Conservation (phyloP, 768 basidiomycete genomes). For the Exsudoporus frostii region DNA sequence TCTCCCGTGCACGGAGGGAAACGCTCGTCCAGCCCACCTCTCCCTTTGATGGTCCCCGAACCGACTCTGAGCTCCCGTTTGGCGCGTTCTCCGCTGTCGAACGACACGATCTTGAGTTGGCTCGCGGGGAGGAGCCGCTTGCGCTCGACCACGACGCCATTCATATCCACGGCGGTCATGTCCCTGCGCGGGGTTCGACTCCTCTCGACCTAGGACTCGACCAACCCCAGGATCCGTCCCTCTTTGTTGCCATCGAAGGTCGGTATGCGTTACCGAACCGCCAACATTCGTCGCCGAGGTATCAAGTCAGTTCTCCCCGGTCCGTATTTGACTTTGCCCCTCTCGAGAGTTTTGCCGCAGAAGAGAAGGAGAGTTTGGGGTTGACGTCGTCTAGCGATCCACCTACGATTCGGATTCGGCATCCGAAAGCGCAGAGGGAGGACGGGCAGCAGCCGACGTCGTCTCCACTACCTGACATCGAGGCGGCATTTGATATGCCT, state of each 20-base stretch:
- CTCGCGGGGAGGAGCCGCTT: slow-evolving; percentile 31
- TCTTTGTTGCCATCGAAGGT: slow-evolving; percentile 33
- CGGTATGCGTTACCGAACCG: slow-evolving; percentile 27
- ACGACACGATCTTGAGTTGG: slow-evolving; percentile 44
- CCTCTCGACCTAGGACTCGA: slow-evolving; percentile 37
- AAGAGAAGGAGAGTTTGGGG: slow-evolving; percentile 66
- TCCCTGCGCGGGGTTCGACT: neutral
- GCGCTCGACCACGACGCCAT: slow-evolving; percentile 9
- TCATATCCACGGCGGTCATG: slow-evolving; percentile 11
- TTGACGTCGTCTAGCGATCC: slow-evolving; percentile 43
- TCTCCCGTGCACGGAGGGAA: slow-evolving; percentile 67
- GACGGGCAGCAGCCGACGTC: slow-evolving; percentile 3
- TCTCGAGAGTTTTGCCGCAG: slow-evolving; percentile 75
- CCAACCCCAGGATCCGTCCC: slow-evolving; percentile 47
- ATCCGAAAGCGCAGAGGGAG: slow-evolving; percentile 10
- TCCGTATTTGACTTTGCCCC: slow-evolving; percentile 67
- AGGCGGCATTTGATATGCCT: slow-evolving; percentile 10
- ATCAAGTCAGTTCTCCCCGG: slow-evolving; percentile 57
- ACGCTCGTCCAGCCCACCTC: slow-evolving; percentile 44
- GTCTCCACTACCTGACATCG: neutral
- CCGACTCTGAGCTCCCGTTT: slow-evolving; percentile 34
- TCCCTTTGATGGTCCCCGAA: slow-evolving; percentile 32
- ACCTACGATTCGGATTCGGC: slow-evolving; percentile 13
- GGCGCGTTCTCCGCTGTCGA: slow-evolving; percentile 47
- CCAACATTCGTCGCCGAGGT: slow-evolving; percentile 47